A percentile compares a stretch with the other conserved stretches of the same genome.
Conservation (phyloP, 1,284 basidiomycete genomes). For the Chalciporus piperatoides region DNA sequence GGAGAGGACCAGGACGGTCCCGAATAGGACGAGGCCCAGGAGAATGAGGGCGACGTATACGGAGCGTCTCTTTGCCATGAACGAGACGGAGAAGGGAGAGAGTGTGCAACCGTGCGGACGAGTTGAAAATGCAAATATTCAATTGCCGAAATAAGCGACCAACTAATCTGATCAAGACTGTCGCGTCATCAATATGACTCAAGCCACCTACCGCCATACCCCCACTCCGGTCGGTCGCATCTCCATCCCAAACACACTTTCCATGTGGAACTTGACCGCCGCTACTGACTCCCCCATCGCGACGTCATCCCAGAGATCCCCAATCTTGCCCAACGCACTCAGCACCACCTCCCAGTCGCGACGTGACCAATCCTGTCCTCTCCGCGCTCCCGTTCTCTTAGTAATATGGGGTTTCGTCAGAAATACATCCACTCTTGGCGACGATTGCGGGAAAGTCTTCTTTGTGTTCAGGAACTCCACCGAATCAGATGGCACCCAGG, state of each 20-base stretch:
- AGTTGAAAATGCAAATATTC: neutral
- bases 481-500: slow-evolving; percentile 55
- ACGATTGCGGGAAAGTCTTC: slow-evolving; percentile 31
- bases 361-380: slow-evolving; percentile 68
- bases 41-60: slow-evolving; percentile 72
- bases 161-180: too few species aligned
- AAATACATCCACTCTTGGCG: slow-evolving; percentile 49
- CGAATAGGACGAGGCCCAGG: slow-evolving; percentile 81
- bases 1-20: slow-evolving; percentile 89
- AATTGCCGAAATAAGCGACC: neutral
- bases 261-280: slow-evolving; percentile 46
- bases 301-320: slow-evolving; percentile 48
- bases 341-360: slow-evolving; percentile 59
- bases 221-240: slow-evolving; percentile 50
- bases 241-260: slow-evolving; percentile 44
- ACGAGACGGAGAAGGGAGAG: slow-evolving; percentile 16
- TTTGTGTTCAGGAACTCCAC: slow-evolving; percentile 51
- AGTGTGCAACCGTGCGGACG: neutral
- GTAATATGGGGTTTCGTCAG: slow-evolving; percentile 42
- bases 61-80: slow-evolving; percentile 60
- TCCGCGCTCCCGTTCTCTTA: slow-evolving; percentile 40
- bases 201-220: neutral
- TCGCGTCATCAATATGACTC: neutral
- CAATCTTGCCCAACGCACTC: slow-evolving; percentile 45
- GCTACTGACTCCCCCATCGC: slow-evolving; percentile 47